Conservation (phyloP, 768 basidiomycete genomes). For the Amanita brunnescens region DNA sequence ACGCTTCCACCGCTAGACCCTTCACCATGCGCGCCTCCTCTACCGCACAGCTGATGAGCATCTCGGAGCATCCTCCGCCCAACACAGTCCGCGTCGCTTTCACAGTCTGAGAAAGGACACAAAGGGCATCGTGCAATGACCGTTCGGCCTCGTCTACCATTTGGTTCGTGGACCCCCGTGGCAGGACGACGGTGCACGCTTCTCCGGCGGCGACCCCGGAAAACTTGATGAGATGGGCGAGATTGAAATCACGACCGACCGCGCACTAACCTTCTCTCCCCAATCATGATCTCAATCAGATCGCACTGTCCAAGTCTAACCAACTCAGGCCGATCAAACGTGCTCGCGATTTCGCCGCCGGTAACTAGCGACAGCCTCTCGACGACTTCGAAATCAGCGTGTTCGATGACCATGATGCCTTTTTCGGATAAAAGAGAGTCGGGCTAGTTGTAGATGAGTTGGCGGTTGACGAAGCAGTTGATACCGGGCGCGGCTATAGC, state of each 20-base stretch:
- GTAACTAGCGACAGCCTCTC: constrained; percentile 93
- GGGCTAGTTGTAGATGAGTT: constrained; percentile 99
- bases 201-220: too few relatives aligned
- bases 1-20: constrained; percentile 91
- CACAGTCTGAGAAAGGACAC: constrained; percentile 94
- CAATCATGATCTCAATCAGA: constrained; percentile 96
- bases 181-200: constrained; percentile 95
- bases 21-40: constrained; percentile 81
- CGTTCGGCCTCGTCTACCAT: constrained; percentile 99
- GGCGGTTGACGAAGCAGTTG: too few relatives aligned
- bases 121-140: constrained; percentile 94
- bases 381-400: constrained; percentile 98
- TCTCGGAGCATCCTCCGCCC: too few relatives aligned
- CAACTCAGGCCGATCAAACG: constrained; percentile 87
- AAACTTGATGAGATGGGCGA: constrained; percentile 88
- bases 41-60: constrained; percentile 82
- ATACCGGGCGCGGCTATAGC: too few relatives aligned
- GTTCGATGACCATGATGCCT: constrained; percentile 94
- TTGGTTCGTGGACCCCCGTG: constrained; percentile 94
- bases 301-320: constrained; percentile 93
- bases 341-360: constrained; percentile 94
- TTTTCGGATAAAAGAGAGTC: constrained; percentile 91
- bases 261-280: constrained; percentile 84
- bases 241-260: neutral
- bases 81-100: constrained; percentile 98